Conservation (phyloP, 768 basidiomycete genomes). For the Phylloporus sp. region DNA sequence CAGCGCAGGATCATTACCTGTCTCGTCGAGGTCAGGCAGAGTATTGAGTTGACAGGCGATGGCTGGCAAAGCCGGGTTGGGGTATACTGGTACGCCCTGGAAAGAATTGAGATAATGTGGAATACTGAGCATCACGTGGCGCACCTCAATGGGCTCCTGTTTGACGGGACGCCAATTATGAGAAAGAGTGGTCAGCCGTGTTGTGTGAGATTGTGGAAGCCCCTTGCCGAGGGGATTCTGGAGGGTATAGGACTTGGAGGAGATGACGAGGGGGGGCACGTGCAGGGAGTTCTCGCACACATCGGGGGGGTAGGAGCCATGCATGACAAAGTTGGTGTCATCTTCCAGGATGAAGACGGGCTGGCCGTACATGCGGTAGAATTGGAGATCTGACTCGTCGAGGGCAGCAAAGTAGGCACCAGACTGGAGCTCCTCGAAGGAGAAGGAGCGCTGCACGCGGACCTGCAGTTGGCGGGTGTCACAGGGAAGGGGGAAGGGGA, state of each 20-base stretch:
- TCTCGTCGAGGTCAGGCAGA: slow-evolving; percentile 14
- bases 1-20: not conserved
- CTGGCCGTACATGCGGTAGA: slow-evolving; percentile 31
- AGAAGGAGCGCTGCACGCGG: slow-evolving; percentile 29
- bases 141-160: slow-evolving; percentile 26
- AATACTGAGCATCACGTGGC: not conserved
- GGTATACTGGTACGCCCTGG: slow-evolving; percentile 8
- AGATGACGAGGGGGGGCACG: slow-evolving; percentile 3
- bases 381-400: slow-evolving; percentile 33
- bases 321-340: slow-evolving; percentile 15
- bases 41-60: slow-evolving; percentile 16
- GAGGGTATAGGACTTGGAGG: slow-evolving; percentile 29
- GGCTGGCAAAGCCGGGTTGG: slow-evolving; percentile 10
- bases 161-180: slow-evolving; percentile 21
- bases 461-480: slow-evolving; percentile 11
- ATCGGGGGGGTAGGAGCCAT: slow-evolving; percentile 5
- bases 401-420: slow-evolving; percentile 28
- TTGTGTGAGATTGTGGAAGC: not conserved
- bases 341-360: slow-evolving; percentile 32
- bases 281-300: slow-evolving; percentile 8
- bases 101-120: slow-evolving; percentile 7
- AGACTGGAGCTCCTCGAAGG: slow-evolving; percentile 34
- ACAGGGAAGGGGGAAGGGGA: not conserved
- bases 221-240: slow-evolving; percentile 26
- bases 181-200: not conserved